Evolutionary conservation across 2,329 filamentous ascomycete genomes (phyloP).

Genomic region (Ascochyta lentis): DNA sequence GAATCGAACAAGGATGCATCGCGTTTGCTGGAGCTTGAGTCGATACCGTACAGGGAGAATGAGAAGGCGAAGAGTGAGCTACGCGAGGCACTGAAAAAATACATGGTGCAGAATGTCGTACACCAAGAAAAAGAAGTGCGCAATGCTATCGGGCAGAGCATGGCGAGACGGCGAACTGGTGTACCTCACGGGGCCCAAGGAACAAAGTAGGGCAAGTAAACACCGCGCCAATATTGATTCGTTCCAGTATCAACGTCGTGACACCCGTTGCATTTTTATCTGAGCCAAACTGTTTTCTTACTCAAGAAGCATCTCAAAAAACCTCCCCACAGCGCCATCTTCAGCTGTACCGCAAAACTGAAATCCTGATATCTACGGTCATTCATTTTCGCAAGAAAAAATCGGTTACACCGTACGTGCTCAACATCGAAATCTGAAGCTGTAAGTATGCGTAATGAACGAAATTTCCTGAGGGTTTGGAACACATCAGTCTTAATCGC

Average conservation of each 20-base stretch:
- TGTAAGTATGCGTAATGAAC: neutral
- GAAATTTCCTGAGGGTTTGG: too few relatives aligned
- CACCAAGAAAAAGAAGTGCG: conserved; percentile 80
- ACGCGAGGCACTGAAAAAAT: conserved; percentile 78
- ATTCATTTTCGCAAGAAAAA: too few relatives aligned
- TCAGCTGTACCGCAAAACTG: too few relatives aligned
- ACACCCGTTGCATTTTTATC: neutral
- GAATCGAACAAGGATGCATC: conserved; percentile 72
- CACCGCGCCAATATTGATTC: neutral
- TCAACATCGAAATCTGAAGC: neutral
- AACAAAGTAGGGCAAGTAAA: conserved; percentile 20
- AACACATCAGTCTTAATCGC: too few relatives aligned
- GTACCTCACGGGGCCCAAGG: conserved; percentile 65
- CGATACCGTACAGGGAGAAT: conserved; percentile 82
- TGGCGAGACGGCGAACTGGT: conserved; percentile 68
- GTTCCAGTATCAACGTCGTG: neutral
- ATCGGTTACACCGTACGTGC: neutral
- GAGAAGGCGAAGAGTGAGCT: conserved; percentile 65
- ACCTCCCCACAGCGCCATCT: too few relatives aligned
- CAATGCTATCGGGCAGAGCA: conserved; percentile 73
- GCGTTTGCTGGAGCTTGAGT: conserved; percentile 76
- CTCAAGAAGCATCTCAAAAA: too few relatives aligned
- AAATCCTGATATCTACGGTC: too few relatives aligned
- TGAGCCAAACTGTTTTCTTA: neutral
- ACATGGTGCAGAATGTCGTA: conserved; percentile 81